Conservation (phyloP, 352 stramenopile genomes). For the Globisporangium nagaii region DNA sequence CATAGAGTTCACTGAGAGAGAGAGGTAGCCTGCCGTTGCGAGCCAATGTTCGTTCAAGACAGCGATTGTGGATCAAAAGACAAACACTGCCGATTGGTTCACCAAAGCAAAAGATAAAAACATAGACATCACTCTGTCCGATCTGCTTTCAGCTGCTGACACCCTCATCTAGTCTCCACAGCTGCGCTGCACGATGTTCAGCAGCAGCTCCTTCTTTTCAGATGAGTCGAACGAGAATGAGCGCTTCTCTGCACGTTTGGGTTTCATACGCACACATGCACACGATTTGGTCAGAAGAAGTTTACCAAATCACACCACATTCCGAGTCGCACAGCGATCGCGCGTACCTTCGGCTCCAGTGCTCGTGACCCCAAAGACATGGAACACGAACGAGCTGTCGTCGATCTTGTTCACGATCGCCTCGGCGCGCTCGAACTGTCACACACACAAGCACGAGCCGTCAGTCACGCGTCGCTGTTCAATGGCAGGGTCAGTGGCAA, state of each 20-base stretch:
- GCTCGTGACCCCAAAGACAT: constrained; percentile 46
- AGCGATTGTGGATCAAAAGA: too few species aligned
- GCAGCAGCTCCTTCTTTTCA: constrained; percentile 43
- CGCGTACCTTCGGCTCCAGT: constrained; percentile 33
- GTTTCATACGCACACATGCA: neutral
- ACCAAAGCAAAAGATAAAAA: neutral
- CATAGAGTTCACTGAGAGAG: too few species aligned
- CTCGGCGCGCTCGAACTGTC: constrained; percentile 59
- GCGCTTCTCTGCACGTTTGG: constrained; percentile 43
- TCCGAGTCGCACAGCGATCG: too few species aligned
- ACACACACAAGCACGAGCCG: constrained; percentile 1
- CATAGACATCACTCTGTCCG: constrained; percentile 1
- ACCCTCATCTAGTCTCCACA: constrained; percentile 22
- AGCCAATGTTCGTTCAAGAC: too few species aligned
- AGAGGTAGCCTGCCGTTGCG: too few species aligned
- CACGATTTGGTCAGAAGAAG: too few species aligned
- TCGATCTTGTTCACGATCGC: constrained; percentile 60
- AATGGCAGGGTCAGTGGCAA: too few species aligned
- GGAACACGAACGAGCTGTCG: constrained; percentile 57
- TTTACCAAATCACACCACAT: too few species aligned
- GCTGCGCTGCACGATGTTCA: constrained; percentile 40
- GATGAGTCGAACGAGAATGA: constrained; percentile 55
- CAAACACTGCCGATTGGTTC: neutral
- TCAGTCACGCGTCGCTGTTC: too few species aligned
- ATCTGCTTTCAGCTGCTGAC: too few species aligned